Conservation (phyloP, 306 rosid genomes). For the Luffa acutangula region DNA sequence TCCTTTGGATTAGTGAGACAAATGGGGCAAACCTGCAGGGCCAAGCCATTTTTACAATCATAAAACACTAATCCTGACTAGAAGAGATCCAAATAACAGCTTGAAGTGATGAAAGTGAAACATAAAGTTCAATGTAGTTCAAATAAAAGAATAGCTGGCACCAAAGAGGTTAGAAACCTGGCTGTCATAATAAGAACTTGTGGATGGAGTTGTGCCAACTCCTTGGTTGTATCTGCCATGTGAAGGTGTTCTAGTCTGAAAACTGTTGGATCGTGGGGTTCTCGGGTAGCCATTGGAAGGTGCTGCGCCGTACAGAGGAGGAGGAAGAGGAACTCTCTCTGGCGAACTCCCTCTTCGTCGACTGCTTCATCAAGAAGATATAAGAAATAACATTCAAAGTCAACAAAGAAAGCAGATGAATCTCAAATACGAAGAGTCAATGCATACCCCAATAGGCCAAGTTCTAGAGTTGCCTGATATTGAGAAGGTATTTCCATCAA, state of each 20-base stretch:
- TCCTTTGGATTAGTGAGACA: slow-evolving; percentile 57
- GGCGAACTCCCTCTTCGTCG: slow-evolving; percentile 36
- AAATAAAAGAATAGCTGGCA: background rate
- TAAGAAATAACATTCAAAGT: background rate
- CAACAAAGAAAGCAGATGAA: background rate
- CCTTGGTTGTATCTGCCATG: slow-evolving; percentile 18
- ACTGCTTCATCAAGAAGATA: slow-evolving; percentile 9
- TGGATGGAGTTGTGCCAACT: slow-evolving; percentile 26
- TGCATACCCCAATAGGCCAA: slow-evolving; percentile 36
- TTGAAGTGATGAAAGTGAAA: background rate
- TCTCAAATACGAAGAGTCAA: background rate
- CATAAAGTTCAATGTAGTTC: background rate
- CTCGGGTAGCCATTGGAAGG: slow-evolving; percentile 11
- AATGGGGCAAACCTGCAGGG: slow-evolving; percentile 59
- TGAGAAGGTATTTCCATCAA: slow-evolving; percentile 95
- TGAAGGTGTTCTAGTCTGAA: slow-evolving; percentile 26
- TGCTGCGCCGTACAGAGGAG: slow-evolving; percentile 36
- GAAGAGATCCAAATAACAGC: background rate
- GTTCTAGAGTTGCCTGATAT: slow-evolving; percentile 77
- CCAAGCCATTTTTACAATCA: background rate
- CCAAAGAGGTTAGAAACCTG: slow-evolving; percentile 32
- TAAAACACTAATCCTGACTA: background rate
- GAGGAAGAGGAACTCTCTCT: slow-evolving; percentile 61
- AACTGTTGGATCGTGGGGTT: slow-evolving; percentile 20
- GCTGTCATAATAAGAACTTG: slow-evolving; percentile 38